phyloP scores from a whole-genome alignment of 169 alveolate genomes.

The Plasmodium cynomolgi region DNA sequence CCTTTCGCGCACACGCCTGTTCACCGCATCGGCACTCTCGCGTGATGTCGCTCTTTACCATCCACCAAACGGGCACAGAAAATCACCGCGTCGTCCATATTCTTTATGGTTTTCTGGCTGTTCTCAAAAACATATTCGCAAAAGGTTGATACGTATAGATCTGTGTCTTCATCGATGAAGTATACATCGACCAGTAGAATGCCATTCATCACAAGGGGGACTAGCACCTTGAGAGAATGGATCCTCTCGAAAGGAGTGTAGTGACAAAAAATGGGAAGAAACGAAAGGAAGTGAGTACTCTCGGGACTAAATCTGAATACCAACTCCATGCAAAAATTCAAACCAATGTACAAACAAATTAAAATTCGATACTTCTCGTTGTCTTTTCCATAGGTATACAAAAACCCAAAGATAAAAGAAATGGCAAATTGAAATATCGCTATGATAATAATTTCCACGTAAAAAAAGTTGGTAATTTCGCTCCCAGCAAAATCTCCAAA shows the following conservation, averaged over 20 bases:
- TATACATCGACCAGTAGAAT: conserved; percentile 48
- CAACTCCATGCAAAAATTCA: conserved; percentile 69
- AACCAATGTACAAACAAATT: conserved; percentile 53
- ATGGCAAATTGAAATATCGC: conserved; percentile 75
- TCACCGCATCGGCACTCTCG: neutral
- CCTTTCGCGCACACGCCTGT: too few species aligned
- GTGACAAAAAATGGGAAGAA: conserved; percentile 40
- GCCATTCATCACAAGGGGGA: conserved; percentile 68
- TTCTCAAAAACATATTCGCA: conserved; percentile 70
- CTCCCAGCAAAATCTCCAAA: conserved; percentile 92
- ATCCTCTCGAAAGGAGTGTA: conserved; percentile 73
- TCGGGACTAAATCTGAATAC: conserved; percentile 55
- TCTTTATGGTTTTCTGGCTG: conserved; percentile 24
- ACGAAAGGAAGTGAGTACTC: conserved; percentile 37
- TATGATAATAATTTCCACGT: conserved; percentile 64
- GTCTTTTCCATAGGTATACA: conserved; percentile 74
- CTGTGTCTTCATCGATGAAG: conserved; percentile 57
- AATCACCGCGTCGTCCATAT: conserved; percentile 45
- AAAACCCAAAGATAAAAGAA: conserved; percentile 74
- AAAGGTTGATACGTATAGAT: conserved; percentile 16
- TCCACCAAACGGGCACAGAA: conserved; percentile 69
- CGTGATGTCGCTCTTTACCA: conserved; percentile 14
- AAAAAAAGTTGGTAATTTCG: conserved; percentile 61
- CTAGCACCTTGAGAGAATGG: conserved; percentile 42
- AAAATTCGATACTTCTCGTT: conserved; percentile 62